A percentile compares a stretch with the other conserved stretches of the same genome.
These are phyloP conservation scores for Mycotypha africana DNA, from an alignment of 371 early-diverging fungal genomes.

Conservation along the genomic window DNA sequence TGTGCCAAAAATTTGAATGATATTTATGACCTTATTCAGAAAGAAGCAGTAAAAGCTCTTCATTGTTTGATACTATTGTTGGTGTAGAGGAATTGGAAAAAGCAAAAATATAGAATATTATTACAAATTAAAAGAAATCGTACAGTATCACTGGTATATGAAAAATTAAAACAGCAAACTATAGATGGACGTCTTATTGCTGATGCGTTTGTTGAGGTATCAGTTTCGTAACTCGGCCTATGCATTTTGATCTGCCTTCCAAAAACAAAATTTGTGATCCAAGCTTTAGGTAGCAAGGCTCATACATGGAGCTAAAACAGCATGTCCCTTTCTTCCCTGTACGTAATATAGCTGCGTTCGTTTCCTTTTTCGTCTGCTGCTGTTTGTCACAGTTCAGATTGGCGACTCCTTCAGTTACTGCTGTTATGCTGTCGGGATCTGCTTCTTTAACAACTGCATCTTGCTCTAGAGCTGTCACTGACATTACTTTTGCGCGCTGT, in stretches of 20 bases:
- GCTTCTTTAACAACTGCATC: background rate
- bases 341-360: background rate
- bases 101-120: too few species aligned
- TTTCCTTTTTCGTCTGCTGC: background rate
- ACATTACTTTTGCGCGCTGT: constrained; percentile 66
- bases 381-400: too few species aligned
- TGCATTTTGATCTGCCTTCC: constrained; percentile 82
- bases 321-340: constrained; percentile 36
- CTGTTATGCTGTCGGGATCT: background rate
- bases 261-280: constrained; percentile 73
- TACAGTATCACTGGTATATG: too few species aligned
- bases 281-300: constrained; percentile 74
- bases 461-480: constrained; percentile 30
- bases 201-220: too few species aligned
- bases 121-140: too few species aligned
- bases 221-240: constrained; percentile 73
- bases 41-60: too few species aligned
- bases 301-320: constrained; percentile 67
- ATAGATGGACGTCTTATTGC: too few species aligned
- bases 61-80: too few species aligned
- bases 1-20: too few species aligned
- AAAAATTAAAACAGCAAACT: too few species aligned
- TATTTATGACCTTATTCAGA: too few species aligned
- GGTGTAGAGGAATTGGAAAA: too few species aligned
- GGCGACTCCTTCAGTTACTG: constrained; percentile 1